Percentiles rank a stretch among this genome's conserved stretches.
These are phyloP conservation scores for Gliomastix tumulicola DNA, from an alignment of 2,329 filamentous ascomycete species.

Conservation along the genomic window DNA sequence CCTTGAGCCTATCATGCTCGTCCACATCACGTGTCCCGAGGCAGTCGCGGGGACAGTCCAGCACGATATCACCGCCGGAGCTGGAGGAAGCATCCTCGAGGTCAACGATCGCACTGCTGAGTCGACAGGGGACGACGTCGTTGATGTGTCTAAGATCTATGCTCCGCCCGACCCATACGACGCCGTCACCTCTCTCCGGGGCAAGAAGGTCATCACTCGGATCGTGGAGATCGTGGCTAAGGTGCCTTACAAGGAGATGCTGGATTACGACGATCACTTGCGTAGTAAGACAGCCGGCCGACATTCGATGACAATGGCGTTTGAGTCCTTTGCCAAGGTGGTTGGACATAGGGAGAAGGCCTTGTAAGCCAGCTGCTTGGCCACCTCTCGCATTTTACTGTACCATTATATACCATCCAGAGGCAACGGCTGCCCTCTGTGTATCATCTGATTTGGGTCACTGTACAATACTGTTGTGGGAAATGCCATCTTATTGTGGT, in stretches of 20 bases:
- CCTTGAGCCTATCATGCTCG: slow-evolving; percentile 92
- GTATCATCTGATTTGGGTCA: no score
- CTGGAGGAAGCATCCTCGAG: slow-evolving; percentile 67
- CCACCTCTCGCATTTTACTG: slow-evolving; percentile 1
- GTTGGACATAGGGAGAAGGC: slow-evolving; percentile 47
- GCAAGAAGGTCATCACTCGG: slow-evolving; percentile 39
- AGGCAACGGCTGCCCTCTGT: no score
- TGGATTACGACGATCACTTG: slow-evolving; percentile 85
- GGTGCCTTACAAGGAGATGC: slow-evolving; percentile 93
- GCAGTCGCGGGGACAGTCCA: slow-evolving; percentile 72
- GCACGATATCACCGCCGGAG: slow-evolving; percentile 68
- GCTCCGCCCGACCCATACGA: slow-evolving; percentile 80
- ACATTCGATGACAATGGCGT: slow-evolving; percentile 51
- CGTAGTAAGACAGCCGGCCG: slow-evolving; percentile 83
- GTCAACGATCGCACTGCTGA: slow-evolving; percentile 49
- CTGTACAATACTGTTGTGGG: no score
- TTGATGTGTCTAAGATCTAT: slow-evolving; percentile 74
- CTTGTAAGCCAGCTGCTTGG: no score
- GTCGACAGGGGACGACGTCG: slow-evolving; percentile 28
- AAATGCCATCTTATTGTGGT: no score
- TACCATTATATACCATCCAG: no score
- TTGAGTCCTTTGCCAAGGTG: slow-evolving; percentile 50
- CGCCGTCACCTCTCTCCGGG: slow-evolving; percentile 47
- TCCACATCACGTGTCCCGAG: slow-evolving; percentile 81
- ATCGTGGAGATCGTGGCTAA: slow-evolving; percentile 69